Conservation (phyloP, 208 protist genomes). For the Wallacemonas sp. region DNA sequence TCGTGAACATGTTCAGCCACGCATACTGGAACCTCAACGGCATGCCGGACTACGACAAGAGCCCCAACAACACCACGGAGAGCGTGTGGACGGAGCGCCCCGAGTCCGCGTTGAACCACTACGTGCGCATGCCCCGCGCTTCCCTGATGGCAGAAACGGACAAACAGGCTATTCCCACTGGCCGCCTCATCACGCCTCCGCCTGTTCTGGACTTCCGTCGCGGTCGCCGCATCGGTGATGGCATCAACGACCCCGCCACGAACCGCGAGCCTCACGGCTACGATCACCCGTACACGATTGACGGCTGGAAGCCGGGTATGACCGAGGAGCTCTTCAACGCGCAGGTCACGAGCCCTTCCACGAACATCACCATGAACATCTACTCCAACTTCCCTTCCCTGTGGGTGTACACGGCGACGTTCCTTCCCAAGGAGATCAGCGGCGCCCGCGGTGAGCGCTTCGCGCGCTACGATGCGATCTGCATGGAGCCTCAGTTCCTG, state of each 20-base stretch:
- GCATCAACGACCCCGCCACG: constrained; percentile 31
- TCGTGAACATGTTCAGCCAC: constrained; percentile 67
- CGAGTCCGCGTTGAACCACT: constrained; percentile 36
- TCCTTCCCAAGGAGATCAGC: constrained; percentile 38
- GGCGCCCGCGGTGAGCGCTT: constrained; percentile 50
- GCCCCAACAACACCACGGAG: constrained; percentile 1
- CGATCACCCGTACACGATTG: constrained; percentile 50
- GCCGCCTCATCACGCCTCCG: constrained; percentile 28
- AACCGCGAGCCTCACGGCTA: constrained; percentile 58
- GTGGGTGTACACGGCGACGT: constrained; percentile 76
- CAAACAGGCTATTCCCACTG: constrained; percentile 39
- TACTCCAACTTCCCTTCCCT: constrained; percentile 60
- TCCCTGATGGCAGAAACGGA: constrained; percentile 34
- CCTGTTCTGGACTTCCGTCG: constrained; percentile 44
- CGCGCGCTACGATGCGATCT: constrained; percentile 34
- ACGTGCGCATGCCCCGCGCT: constrained; percentile 38
- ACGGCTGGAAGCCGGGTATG: constrained; percentile 34
- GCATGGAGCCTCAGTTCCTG: constrained; percentile 54
- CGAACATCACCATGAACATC: constrained; percentile 56
- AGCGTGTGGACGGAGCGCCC: constrained; percentile 19
- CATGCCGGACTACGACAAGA: constrained; percentile 24
- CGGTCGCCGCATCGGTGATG: constrained; percentile 30
- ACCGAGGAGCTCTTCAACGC: constrained; percentile 42
- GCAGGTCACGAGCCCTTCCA: constrained; percentile 40
- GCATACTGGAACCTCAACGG: constrained; percentile 69